phyloP scores from a whole-genome alignment of 345 rosid species.

The Moringa oleifera region DNA sequence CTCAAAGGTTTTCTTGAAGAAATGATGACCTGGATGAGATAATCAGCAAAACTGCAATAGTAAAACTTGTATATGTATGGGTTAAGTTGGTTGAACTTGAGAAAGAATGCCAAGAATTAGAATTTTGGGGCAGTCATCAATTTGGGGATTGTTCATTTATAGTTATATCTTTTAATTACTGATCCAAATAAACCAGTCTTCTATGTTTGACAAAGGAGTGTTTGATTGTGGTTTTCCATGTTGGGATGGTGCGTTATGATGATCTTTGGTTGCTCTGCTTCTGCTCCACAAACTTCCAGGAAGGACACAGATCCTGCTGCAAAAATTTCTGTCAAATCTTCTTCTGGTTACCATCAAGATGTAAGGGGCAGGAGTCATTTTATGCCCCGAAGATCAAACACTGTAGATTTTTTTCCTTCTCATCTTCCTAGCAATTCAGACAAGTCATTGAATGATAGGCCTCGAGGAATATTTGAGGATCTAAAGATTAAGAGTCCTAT shows the following conservation, averaged over 20 bases:
- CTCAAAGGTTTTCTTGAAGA: too few relatives aligned
- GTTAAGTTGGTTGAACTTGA: too few relatives aligned
- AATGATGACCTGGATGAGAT: too few relatives aligned
- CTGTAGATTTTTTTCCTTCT: slow-evolving; percentile 17
- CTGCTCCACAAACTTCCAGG: slow-evolving; percentile 18
- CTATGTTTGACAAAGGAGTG: too few relatives aligned
- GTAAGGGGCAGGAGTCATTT: slow-evolving; percentile 31
- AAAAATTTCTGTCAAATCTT: slow-evolving; percentile 10
- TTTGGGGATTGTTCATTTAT: too few relatives aligned
- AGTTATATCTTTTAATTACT: too few relatives aligned
- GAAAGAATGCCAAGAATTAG: neutral
- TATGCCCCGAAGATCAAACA: slow-evolving; percentile 29
- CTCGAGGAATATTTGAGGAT: slow-evolving; percentile 27
- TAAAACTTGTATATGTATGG: too few relatives aligned
- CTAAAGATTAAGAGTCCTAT: slow-evolving; percentile 19
- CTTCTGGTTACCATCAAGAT: slow-evolving; percentile 19
- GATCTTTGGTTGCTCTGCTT: neutral
- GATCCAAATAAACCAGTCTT: too few relatives aligned
- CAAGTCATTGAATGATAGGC: slow-evolving; percentile 16
- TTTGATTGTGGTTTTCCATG: too few relatives aligned
- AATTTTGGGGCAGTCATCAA: too few relatives aligned
- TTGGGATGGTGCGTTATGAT: too few relatives aligned
- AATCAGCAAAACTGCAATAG: too few relatives aligned
- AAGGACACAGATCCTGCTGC: slow-evolving; percentile 17
- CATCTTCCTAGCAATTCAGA: neutral